Evolutionary conservation across 257 asterid species (phyloP), one percentile per base, ranked within the genome.

Genomic region (Ajuga chamaepitys): DNA sequence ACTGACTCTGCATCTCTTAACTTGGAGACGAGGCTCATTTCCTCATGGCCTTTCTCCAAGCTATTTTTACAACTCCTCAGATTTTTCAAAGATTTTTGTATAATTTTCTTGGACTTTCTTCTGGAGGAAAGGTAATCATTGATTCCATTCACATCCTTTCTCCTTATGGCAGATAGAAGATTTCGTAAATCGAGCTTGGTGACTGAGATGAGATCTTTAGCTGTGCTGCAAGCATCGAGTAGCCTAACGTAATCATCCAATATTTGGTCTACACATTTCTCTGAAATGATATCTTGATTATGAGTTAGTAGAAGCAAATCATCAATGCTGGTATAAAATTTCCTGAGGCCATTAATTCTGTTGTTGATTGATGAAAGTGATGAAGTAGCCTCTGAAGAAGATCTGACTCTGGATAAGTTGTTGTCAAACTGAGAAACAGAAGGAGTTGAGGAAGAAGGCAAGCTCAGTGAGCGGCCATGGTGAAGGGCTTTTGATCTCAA

Each of bases 401-500:
- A 53, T 45, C 11, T 50, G 13, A 79, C 32, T 58, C 47, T 44
- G 46, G 71, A 71, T 28, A 73, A 30, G 55, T 9, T 56, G 2
- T 78, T 69, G 2, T 76, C 76, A 5, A 82, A 67, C 13, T 70
- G 77, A 44, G 73, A 75, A 55, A 74, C 9, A 35, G 57, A 25
- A 8, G 82, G 80, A 28, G 64, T 75, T 48, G 72, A 67, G 45
- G 9, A 18, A n/a, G 79, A 64, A 26, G 84, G 84, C 24, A 82
- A 76, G 70, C 84, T 82, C 20, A 80, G 60, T 55, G 84, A 79
- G 42, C 75, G 84, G 67, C 75, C 77, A 58, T 78, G 81, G 8
- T 68, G 72, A 22, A 34, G 62, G 74, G 74, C 35, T 67, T 78
- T 78, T 8, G 77, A 62, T 63, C 78, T 78, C 78, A 75, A 67